A percentile compares a stretch with the other conserved stretches of the same genome.
These are phyloP conservation scores for Tuber brumale DNA, from an alignment of 495 filamentous ascomycete species.

Conservation along the genomic window DNA sequence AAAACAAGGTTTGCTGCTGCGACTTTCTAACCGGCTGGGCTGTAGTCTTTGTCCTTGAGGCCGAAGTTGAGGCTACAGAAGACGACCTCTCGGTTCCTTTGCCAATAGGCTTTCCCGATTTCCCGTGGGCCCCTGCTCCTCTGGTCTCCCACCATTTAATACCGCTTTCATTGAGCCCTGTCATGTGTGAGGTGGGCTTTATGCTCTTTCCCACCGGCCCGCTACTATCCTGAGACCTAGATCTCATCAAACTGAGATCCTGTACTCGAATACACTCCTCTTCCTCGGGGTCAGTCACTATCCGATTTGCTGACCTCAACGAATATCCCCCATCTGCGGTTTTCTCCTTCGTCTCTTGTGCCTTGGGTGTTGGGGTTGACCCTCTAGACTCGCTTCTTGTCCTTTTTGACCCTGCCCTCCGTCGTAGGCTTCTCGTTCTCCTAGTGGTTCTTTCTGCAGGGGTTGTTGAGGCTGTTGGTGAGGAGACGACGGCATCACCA, in stretches of 20 bases:
- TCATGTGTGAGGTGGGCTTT: background rate
- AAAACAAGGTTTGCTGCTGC: constrained; percentile 27
- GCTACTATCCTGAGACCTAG: background rate
- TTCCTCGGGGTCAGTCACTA: constrained; percentile 28
- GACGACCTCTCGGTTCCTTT: background rate
- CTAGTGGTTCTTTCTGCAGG: constrained; percentile 5
- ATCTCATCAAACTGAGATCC: constrained; percentile 27
- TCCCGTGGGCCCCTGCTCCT: background rate
- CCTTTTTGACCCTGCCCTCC: constrained; percentile 33
- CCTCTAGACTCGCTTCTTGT: constrained; percentile 25
- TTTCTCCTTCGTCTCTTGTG: constrained; percentile 3
- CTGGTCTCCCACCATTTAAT: background rate
- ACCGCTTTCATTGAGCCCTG: background rate
- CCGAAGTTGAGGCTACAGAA: background rate
- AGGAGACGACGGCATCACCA: constrained; percentile 2
- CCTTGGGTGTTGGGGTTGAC: constrained; percentile 10
- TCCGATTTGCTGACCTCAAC: constrained; percentile 20
- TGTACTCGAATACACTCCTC: constrained; percentile 38
- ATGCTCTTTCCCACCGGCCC: constrained; percentile 4
- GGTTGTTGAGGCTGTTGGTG: constrained; percentile 16
- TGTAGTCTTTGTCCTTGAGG: background rate
- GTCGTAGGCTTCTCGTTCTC: constrained; percentile 24
- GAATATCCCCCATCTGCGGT: constrained; percentile 27
- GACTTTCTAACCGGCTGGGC: background rate
- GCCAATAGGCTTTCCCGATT: background rate